Evolutionary conservation across 2,329 filamentous ascomycete species (phyloP).

Genomic region (Pyricularia sp.): DNA sequence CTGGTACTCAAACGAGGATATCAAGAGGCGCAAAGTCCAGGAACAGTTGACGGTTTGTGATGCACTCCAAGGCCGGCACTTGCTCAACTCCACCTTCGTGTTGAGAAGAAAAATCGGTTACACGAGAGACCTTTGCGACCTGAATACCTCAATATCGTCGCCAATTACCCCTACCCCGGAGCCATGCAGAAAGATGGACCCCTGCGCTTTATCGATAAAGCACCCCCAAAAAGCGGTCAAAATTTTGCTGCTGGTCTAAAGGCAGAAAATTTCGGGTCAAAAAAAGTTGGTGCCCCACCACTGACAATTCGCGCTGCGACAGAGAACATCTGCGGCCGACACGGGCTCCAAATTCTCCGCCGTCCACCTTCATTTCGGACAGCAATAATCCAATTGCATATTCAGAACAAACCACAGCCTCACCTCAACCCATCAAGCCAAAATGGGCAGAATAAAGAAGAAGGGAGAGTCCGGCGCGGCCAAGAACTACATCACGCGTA

Average conservation of each 20-base stretch:
- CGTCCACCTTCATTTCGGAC: not conserved
- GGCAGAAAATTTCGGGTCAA: not conserved
- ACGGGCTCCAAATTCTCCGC: not conserved
- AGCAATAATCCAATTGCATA: not conserved
- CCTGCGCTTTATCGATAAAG: not conserved
- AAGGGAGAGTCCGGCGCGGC: slow-evolving; percentile 87
- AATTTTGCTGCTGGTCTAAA: not conserved
- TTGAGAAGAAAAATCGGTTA: too few species aligned
- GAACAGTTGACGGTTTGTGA: too few species aligned
- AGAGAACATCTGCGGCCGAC: not conserved
- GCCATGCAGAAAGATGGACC: not conserved
- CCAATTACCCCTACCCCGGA: too few species aligned
- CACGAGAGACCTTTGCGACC: too few species aligned
- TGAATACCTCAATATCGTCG: too few species aligned
- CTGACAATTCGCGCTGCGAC: not conserved
- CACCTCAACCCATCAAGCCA: not conserved
- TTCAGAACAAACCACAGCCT: not conserved
- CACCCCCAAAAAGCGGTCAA: not conserved
- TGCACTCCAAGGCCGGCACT: too few species aligned
- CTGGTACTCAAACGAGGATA: too few species aligned
- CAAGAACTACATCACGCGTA: slow-evolving; percentile 97
- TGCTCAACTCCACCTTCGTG: too few species aligned
- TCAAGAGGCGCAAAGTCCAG: too few species aligned
- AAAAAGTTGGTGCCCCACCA: slow-evolving; percentile 1
- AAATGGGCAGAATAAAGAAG: slow-evolving; percentile 76